Percentiles rank a stretch among this genome's conserved stretches.
phyloP scores from a whole-genome alignment of 345 rosid species.

The Punica granatum region DNA sequence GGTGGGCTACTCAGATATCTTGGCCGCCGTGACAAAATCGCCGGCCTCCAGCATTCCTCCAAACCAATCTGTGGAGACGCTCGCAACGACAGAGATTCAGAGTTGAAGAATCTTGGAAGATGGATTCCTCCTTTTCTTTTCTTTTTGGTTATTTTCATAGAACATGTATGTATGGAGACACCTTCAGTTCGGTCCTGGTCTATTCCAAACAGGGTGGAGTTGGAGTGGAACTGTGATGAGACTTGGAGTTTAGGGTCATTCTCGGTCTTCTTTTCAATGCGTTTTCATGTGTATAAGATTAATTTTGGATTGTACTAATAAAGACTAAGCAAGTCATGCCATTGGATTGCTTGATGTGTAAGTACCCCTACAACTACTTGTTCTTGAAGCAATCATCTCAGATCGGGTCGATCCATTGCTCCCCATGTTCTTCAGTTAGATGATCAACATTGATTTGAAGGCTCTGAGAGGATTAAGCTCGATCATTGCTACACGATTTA shows the following conservation, averaged over 20 bases:
- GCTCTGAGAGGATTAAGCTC: too few species aligned
- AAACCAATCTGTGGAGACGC: conserved; percentile 29
- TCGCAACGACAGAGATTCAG: conserved; percentile 42
- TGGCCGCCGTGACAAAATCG: conserved; percentile 70
- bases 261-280: neutral
- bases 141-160: neutral
- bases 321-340: neutral
- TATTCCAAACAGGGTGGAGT: neutral
- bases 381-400: neutral
- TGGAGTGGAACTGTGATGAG: neutral
- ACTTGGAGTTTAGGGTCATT: neutral
- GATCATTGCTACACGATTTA: too few species aligned
- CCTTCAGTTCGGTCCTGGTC: neutral
- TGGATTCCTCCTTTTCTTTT: neutral
- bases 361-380: neutral
- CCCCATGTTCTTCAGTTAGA: too few species aligned
- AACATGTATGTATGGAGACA: neutral
- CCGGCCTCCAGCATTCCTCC: conserved; percentile 33
- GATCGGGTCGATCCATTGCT: too few species aligned
- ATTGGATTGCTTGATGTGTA: neutral
- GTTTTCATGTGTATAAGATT: neutral
- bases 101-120: conserved; percentile 19
- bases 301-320: neutral
- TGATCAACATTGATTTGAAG: too few species aligned
- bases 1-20: conserved; percentile 77